phyloP scores from a whole-genome alignment of 2,329 filamentous ascomycete species.

The Microsporum canis region DNA sequence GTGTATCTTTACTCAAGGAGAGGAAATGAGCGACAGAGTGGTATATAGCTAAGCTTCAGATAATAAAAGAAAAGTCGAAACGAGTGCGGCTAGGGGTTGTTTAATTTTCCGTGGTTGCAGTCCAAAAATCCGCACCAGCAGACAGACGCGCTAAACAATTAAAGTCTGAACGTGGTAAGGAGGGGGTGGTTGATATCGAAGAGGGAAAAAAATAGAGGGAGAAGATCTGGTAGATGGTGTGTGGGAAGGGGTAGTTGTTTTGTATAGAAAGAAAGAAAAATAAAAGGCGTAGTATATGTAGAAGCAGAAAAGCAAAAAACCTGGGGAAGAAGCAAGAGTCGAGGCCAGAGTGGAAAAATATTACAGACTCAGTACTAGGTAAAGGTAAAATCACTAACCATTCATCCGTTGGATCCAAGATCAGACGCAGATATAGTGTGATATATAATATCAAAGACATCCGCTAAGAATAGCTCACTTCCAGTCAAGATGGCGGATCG shows the following conservation, averaged over 20 bases:
- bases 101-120: background rate
- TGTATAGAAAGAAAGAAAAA: background rate
- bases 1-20: background rate
- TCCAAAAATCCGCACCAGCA: background rate
- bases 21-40: background rate
- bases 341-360: background rate
- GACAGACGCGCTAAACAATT: background rate
- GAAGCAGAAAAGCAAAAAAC: background rate
- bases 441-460: background rate
- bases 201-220: background rate
- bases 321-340: background rate
- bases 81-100: background rate
- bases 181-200: background rate
- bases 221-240: background rate
- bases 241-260: background rate
- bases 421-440: slow-evolving; percentile 2
- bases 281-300: background rate
- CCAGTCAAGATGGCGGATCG: background rate
- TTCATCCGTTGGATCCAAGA: background rate
- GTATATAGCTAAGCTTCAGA: background rate
- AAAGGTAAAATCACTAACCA: background rate
- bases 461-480: background rate
- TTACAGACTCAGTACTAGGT: background rate
- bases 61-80: background rate
- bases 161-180: background rate